phyloP scores from a whole-genome alignment of 108 stramenopile genomes.

The Fragilaria radians region DNA sequence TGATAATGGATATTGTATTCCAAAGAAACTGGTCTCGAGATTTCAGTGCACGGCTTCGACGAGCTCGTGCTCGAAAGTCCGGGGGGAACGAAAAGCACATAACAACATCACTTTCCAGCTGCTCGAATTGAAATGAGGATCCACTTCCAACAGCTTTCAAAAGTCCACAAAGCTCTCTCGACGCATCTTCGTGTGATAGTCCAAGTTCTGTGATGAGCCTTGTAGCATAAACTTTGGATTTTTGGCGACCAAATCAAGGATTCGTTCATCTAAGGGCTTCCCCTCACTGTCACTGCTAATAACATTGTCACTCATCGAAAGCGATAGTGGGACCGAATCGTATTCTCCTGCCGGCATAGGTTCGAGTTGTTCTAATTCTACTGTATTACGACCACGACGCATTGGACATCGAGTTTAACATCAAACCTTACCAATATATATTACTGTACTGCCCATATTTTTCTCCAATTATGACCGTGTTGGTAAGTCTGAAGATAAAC shows the following conservation, averaged over 20 bases:
- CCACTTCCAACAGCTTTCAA: conserved; percentile 64
- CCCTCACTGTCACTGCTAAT: not conserved
- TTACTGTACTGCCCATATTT: too few relatives aligned
- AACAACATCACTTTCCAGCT: conserved; percentile 12
- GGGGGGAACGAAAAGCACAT: conserved; percentile 82
- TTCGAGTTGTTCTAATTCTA: not conserved
- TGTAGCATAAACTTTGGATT: conserved; percentile 29
- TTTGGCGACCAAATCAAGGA: not conserved
- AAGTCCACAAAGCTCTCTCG: conserved; percentile 68
- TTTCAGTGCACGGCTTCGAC: conserved; percentile 21
- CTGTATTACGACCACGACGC: not conserved
- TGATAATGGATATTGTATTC: conserved; percentile 6
- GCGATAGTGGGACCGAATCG: not conserved
- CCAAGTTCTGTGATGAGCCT: conserved; percentile 58
- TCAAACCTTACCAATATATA: too few relatives aligned
- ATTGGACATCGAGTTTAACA: too few relatives aligned
- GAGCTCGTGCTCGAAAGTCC: conserved; percentile 58
- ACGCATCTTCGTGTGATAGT: conserved; percentile 68
- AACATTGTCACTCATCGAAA: not conserved
- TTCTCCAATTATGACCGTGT: too few relatives aligned
- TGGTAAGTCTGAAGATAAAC: too few relatives aligned
- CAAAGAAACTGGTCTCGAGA: conserved; percentile 26
- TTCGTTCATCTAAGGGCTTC: not conserved
- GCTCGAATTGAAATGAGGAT: conserved; percentile 68
- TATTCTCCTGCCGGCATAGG: not conserved